Conservation (phyloP, 345 rosid genomes). For the Bruguiera parviflora region DNA sequence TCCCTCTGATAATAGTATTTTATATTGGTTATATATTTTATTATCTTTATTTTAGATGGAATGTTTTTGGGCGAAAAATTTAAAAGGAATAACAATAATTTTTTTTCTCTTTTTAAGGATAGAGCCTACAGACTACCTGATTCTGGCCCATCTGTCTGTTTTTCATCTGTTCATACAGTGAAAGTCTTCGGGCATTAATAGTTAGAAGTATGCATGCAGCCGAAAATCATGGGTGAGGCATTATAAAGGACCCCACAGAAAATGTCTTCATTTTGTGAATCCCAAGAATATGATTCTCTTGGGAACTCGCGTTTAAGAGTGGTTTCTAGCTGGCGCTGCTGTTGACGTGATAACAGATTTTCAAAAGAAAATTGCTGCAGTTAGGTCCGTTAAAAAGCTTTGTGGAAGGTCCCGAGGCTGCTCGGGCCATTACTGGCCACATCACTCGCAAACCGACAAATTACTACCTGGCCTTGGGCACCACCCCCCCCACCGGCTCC, state of each 20-base stretch:
- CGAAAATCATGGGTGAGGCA: conserved; percentile 25
- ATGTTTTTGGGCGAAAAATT: too few relatives aligned
- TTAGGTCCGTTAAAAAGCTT: conserved; percentile 35
- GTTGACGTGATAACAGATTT: conserved; percentile 26
- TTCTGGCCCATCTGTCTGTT: too few relatives aligned
- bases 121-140: too few relatives aligned
- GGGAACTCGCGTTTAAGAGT: conserved; percentile 33
- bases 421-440: conserved; percentile 8
- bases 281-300: conserved; percentile 37
- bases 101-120: too few relatives aligned
- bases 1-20: too few relatives aligned
- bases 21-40: too few relatives aligned
- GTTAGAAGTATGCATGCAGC: conserved; percentile 20
- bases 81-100: too few relatives aligned
- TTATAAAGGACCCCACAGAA: background rate
- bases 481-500: background rate
- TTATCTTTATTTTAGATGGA: too few relatives aligned
- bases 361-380: conserved; percentile 13
- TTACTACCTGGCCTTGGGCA: background rate
- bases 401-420: background rate
- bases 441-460: conserved; percentile 28
- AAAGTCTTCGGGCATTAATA: too few relatives aligned
- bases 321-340: conserved; percentile 48
- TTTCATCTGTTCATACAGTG: too few relatives aligned
- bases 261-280: conserved; percentile 23